A percentile compares a stretch with the other conserved stretches of the same genome.
These are phyloP conservation scores for Jatropha curcas DNA, from an alignment of 345 rosid genomes.

Conservation along the genomic window DNA sequence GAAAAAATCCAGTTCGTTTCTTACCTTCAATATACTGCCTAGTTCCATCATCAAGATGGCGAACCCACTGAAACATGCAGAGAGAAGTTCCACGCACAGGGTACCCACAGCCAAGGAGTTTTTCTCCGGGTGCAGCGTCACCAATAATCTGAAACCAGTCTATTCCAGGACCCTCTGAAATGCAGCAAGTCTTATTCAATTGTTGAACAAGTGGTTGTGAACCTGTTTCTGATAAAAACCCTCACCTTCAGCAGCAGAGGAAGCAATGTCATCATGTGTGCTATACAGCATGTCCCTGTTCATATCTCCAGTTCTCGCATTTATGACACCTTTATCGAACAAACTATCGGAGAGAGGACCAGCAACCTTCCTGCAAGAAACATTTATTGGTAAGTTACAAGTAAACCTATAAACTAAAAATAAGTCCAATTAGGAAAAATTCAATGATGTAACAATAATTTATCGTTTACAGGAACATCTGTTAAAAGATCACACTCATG, in stretches of 20 bases:
- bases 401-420: neutral
- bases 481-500: neutral
- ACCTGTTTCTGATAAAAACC: conserved; percentile 12
- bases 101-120: conserved; percentile 90
- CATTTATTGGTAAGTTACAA: conserved; percentile 1
- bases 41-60: conserved; percentile 96
- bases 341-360: conserved; percentile 26
- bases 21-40: conserved; percentile 92
- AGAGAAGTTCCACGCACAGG: conserved; percentile 91
- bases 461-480: neutral
- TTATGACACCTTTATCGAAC: conserved; percentile 21
- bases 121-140: conserved; percentile 85
- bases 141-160: conserved; percentile 91
- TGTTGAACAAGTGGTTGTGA: conserved; percentile 11
- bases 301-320: conserved; percentile 24
- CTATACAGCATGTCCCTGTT: conserved; percentile 27
- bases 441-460: neutral
- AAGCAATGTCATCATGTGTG: conserved; percentile 32
- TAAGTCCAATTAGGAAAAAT: neutral
- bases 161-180: conserved; percentile 82
- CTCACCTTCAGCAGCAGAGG: conserved; percentile 51
- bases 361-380: conserved; percentile 32
- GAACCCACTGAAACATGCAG: conserved; percentile 99
- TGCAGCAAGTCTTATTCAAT: conserved; percentile 30
- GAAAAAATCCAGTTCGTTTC: conserved; percentile 15